These are phyloP conservation scores for Sporormia fimetaria DNA, from an alignment of 495 filamentous ascomycete species.

Conservation along the genomic window DNA sequence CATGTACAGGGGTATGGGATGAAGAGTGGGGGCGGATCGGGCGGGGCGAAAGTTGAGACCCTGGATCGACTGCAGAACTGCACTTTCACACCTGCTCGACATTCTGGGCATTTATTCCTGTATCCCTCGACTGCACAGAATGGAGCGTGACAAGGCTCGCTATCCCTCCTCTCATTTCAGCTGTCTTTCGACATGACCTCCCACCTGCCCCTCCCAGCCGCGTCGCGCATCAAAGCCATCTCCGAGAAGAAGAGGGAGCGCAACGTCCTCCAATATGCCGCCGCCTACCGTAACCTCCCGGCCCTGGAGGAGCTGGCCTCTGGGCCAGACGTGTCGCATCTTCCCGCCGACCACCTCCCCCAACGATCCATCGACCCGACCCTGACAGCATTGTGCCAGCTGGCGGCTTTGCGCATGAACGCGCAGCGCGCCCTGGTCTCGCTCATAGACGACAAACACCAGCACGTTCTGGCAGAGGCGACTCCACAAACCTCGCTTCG, in stretches of 20 bases:
- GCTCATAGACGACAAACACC: slow-evolving; percentile 11
- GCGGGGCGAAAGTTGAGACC: too few relatives aligned
- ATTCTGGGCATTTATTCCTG: too few relatives aligned
- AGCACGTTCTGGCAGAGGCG: slow-evolving; percentile 16
- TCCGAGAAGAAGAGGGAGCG: slow-evolving; percentile 7
- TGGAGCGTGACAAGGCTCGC: too few relatives aligned
- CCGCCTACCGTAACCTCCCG: slow-evolving; percentile 8
- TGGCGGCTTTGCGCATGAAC: slow-evolving; percentile 9
- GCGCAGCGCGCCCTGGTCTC: slow-evolving; percentile 10
- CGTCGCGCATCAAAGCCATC: slow-evolving; percentile 3
- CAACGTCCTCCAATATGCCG: slow-evolving; percentile 9
- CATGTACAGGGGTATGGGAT: too few relatives aligned
- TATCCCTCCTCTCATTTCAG: too few relatives aligned
- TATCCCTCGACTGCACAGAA: too few relatives aligned
- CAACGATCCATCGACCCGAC: slow-evolving; percentile 4
- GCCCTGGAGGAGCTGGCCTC: slow-evolving; percentile 2
- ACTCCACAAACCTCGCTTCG: slow-evolving; percentile 7
- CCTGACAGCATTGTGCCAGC: slow-evolving; percentile 11
- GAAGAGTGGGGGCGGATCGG: too few relatives aligned
- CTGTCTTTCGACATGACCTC: too few relatives aligned
- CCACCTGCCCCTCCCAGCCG: not conserved
- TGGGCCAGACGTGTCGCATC: not conserved
- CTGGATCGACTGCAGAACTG: too few relatives aligned
- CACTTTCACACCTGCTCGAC: too few relatives aligned
- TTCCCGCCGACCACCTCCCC: slow-evolving; percentile 7